Percentiles rank a stretch among this genome's conserved stretches.
phyloP scores from a whole-genome alignment of 129 eudicot species.

The Artemisia annua region DNA sequence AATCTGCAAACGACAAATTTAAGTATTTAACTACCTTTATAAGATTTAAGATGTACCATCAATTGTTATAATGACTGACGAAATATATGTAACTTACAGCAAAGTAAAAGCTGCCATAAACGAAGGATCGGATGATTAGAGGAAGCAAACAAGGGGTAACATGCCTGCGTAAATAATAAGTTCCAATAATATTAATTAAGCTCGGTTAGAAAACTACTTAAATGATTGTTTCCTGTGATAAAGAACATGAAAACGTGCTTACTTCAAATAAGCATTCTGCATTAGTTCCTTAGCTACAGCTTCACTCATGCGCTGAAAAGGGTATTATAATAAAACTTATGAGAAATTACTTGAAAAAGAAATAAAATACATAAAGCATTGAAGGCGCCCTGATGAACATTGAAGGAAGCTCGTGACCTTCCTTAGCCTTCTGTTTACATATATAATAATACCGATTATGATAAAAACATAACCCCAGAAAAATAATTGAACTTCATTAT shows the following conservation, averaged over 20 bases:
- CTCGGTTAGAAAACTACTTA: too few relatives aligned
- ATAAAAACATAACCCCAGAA: too few relatives aligned
- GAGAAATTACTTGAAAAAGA: neutral
- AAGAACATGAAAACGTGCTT: conserved; percentile 38
- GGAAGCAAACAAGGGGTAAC: conserved; percentile 79
- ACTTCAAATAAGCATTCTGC: conserved; percentile 64
- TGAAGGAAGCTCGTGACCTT: neutral
- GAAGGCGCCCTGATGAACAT: neutral
- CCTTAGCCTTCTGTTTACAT: conserved; percentile 10
- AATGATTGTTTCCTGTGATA: neutral
- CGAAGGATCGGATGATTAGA: conserved; percentile 64
- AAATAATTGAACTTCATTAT: too few relatives aligned
- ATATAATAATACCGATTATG: too few relatives aligned
- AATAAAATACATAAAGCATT: neutral
- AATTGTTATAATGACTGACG: conserved; percentile 20
- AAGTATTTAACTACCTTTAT: too few relatives aligned
- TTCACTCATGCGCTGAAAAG: conserved; percentile 73
- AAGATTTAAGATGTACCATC: conserved; percentile 12
- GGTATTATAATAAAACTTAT: neutral
- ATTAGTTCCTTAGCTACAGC: conserved; percentile 64
- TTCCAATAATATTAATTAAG: neutral
- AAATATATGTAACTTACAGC: conserved; percentile 31
- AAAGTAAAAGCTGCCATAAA: conserved; percentile 72
- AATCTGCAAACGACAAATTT: conserved; percentile 40
- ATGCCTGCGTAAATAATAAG: conserved; percentile 45